Conservation (phyloP, 345 rosid genomes). For the Lepidium didymum region DNA sequence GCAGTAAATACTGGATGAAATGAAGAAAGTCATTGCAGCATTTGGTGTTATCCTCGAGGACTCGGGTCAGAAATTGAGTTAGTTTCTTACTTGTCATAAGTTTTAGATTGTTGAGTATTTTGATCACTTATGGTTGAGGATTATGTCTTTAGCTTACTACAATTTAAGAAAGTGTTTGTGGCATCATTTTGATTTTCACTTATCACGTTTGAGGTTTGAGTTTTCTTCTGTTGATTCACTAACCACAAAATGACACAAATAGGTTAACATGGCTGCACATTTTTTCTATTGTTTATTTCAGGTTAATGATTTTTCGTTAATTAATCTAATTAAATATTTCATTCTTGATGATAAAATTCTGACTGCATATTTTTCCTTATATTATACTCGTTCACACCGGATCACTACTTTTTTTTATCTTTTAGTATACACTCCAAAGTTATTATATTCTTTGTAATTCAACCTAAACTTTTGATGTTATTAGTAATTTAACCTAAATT, state of each 20-base stretch:
- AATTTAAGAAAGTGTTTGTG: background rate
- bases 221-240: background rate
- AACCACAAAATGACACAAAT: background rate
- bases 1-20: background rate
- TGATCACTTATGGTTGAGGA: background rate
- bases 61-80: background rate
- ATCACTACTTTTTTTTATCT: too few relatives aligned
- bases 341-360: too few relatives aligned
- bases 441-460: too few relatives aligned
- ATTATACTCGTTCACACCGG: too few relatives aligned
- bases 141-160: background rate
- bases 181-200: background rate
- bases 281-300: background rate
- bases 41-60: background rate
- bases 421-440: too few relatives aligned
- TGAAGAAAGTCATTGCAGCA: background rate
- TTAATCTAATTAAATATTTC: too few relatives aligned
- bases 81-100: background rate
- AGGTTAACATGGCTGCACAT: background rate
- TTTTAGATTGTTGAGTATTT: background rate
- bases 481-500: too few relatives aligned
- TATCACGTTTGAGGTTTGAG: background rate
- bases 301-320: too few relatives aligned
- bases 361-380: too few relatives aligned
- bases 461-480: too few relatives aligned